These are phyloP conservation scores for Sporothrix variecibatus DNA, from an alignment of 2,329 filamentous ascomycete genomes.

Conservation along the genomic window DNA sequence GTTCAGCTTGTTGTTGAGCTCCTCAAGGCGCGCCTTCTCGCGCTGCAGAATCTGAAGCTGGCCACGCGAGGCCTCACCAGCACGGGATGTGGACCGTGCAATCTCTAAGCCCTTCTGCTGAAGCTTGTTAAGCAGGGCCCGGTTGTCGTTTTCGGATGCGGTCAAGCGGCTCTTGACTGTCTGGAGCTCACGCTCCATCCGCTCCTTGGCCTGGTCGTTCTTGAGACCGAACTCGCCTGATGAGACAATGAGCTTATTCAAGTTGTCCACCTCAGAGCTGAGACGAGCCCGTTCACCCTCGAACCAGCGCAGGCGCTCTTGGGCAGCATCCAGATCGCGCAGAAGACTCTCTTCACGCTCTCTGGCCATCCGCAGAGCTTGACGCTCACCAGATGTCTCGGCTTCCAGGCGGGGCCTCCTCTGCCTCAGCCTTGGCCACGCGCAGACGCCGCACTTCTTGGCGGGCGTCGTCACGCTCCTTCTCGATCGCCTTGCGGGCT, in stretches of 20 bases:
- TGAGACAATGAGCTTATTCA: conserved; percentile 84
- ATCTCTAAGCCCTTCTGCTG: conserved; percentile 98
- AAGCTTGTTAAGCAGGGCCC: conserved; percentile 91
- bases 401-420: conserved; percentile 81
- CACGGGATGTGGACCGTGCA: conserved; percentile 82
- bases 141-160: conserved; percentile 95
- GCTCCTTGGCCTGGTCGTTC: conserved; percentile 91
- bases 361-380: conserved; percentile 72
- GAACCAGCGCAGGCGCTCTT: conserved; percentile 73
- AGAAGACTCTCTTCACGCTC: conserved; percentile 78
- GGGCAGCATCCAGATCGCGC: conserved; percentile 78
- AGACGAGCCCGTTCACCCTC: conserved; percentile 78
- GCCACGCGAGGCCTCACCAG: conserved; percentile 77
- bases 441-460: conserved; percentile 80
- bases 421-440: conserved; percentile 78
- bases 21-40: conserved; percentile 81
- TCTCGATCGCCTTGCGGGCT: conserved; percentile 75
- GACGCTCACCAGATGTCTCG: conserved; percentile 77
- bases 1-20: conserved; percentile 76
- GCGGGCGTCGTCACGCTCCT: conserved; percentile 86
- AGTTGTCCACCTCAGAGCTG: conserved; percentile 76
- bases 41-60: conserved; percentile 75
- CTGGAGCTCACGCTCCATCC: conserved; percentile 84
- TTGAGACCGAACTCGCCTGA: conserved; percentile 87
- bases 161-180: conserved; percentile 86